Evolutionary conservation across 1,284 basidiomycete genomes (phyloP).

Genomic region (Peniophora sp.): DNA sequence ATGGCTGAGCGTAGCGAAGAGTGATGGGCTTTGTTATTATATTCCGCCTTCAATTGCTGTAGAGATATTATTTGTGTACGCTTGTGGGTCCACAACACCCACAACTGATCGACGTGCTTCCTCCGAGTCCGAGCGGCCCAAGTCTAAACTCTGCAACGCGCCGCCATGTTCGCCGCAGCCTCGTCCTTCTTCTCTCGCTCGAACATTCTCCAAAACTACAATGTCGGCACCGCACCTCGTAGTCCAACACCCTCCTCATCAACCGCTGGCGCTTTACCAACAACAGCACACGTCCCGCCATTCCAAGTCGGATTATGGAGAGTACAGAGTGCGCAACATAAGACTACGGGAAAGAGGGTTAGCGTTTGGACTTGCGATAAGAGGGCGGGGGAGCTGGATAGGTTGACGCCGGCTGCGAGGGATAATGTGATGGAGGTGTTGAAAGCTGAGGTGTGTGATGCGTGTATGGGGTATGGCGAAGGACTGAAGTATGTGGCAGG

Average conservation of each 20-base stretch:
- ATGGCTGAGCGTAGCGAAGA: not conserved
- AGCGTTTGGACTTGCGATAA: constrained; percentile 90
- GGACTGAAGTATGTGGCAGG: no score
- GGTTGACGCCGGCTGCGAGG: constrained; percentile 49
- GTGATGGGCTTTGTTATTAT: no score
- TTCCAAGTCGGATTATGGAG: constrained; percentile 83
- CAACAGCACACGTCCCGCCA: constrained; percentile 36
- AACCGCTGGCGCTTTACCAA: constrained; percentile 30
- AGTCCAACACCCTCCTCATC: constrained; percentile 50
- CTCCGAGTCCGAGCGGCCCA: no score
- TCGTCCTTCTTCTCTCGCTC: constrained; percentile 86
- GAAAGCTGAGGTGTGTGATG: constrained; percentile 69
- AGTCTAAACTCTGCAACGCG: no score
- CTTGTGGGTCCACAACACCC: no score
- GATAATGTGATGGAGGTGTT: constrained; percentile 77
- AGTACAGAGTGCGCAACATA: constrained; percentile 79
- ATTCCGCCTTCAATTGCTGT: no score
- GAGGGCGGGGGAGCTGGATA: constrained; percentile 65
- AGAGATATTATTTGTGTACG: no score
- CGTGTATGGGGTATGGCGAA: not conserved
- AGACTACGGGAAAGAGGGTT: constrained; percentile 81
- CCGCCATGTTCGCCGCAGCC: constrained; percentile 77
- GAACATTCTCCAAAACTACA: constrained; percentile 80
- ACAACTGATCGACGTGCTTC: no score
- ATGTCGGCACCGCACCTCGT: constrained; percentile 51